A percentile compares a stretch with the other conserved stretches of the same genome.
Conservation (phyloP, 345 rosid genomes). For the Ailanthus altissimus region DNA sequence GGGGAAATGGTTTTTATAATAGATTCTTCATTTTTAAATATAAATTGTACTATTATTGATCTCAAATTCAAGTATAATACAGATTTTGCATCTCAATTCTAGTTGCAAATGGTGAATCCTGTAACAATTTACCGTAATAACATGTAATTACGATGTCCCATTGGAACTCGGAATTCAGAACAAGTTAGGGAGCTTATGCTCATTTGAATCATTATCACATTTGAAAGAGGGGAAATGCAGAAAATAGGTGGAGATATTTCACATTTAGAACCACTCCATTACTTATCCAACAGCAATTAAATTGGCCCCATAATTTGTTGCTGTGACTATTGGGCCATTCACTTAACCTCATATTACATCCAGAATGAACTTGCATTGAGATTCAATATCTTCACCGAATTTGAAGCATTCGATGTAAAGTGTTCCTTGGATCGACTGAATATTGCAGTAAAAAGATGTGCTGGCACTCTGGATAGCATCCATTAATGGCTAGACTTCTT, state of each 20-base stretch:
- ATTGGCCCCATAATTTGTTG: no score
- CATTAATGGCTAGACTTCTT: background rate
- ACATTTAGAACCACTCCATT: background rate
- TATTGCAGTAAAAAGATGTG: background rate
- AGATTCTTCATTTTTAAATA: background rate
- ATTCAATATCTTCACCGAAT: no score
- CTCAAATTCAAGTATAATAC: background rate
- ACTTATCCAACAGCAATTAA: no score
- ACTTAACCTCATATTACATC: no score
- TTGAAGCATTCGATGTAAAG: no score
- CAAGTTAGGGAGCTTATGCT: no score
- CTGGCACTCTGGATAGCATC: background rate
- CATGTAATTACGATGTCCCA: background rate
- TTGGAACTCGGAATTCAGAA: background rate
- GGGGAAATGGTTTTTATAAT: background rate
- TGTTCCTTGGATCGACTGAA: background rate
- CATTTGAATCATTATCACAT: no score
- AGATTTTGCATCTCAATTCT: background rate
- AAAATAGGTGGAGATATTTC: no score
- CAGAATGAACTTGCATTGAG: no score
- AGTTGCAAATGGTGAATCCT: background rate
- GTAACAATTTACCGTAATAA: background rate
- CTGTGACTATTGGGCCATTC: no score
- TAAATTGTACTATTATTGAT: background rate
- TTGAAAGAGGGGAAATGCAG: background rate